Evolutionary conservation across 164 flowering plant species (phyloP), one percentile per base, ranked within the genome.

Genomic region (Macadamia integrifolia): DNA sequence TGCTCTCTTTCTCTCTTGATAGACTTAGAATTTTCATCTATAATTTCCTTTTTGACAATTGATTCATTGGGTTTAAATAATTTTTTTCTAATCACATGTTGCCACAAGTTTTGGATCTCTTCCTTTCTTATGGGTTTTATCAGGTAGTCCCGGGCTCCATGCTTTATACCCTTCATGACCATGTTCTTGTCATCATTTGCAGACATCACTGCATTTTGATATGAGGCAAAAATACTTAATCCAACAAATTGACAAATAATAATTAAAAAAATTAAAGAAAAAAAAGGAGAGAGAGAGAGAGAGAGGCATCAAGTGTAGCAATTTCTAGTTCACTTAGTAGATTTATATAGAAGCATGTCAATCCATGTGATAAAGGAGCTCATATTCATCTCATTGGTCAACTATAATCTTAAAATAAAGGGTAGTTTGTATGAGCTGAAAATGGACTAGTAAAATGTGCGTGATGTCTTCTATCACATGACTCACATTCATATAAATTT

Each of bases 61-160:
- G 61, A 64, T 48, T 61, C 68, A 13, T 57, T 50, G 29, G 58
- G 42, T 40, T 55, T 58, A 53, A 49, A 29, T 14, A 68, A 62
- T 12, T 11, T 65, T 69, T 80, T 80, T 66, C 83, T 72, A 23
- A 74, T 42, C 44, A 82, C 85, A 64, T 82, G 85, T 62, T 78
- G 80, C 85, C 85, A 82, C 18, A 82, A 71, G 68, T 80, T 78
- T 70, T 78, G 69, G 40, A 82, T 72, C 76, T 68, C 80, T 40
- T 70, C 75, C 13, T 74, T 40, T 9, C 77, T 58, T 17, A 77
- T 62, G 0, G 85, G 85, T 57, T 82, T 82, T 55, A 80, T 10
- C 40, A 82, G 15, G 61, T 78, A 80, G 62, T 78, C 85, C 1
- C 78, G 62, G 9, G 83, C 85, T 7, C 85, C 85, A 64, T 72